These are phyloP conservation scores for Vicia villosa DNA, from an alignment of 306 rosid species.

Conservation along the genomic window DNA sequence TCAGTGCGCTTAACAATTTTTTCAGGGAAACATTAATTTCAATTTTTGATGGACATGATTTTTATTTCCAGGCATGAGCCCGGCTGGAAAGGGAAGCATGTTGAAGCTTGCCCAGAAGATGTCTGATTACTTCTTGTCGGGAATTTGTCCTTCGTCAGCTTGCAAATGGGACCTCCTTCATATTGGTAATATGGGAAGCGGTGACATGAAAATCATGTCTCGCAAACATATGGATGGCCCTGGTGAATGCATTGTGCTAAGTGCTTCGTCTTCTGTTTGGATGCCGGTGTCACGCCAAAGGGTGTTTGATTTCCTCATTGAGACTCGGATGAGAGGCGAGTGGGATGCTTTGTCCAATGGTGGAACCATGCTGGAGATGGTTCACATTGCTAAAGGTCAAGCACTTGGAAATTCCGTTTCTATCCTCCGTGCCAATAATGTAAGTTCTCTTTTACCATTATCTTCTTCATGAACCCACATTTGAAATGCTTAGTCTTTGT, in stretches of 20 bases:
- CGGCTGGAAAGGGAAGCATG: constrained; percentile 55
- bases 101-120: constrained; percentile 74
- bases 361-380: constrained; percentile 61
- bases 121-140: constrained; percentile 70
- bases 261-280: constrained; percentile 87
- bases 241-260: constrained; percentile 67
- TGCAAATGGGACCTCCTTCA: constrained; percentile 63
- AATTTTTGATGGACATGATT: constrained; percentile 31
- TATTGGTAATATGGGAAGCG: constrained; percentile 42
- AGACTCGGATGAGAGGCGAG: constrained; percentile 53
- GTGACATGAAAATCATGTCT: constrained; percentile 65
- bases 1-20: neutral
- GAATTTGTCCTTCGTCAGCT: constrained; percentile 59
- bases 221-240: constrained; percentile 54
- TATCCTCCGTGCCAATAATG: constrained; percentile 55
- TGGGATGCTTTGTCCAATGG: constrained; percentile 72
- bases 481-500: neutral
- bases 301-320: constrained; percentile 65
- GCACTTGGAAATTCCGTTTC: constrained; percentile 65
- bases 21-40: constrained; percentile 15
- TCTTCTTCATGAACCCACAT: neutral
- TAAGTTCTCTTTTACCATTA: constrained; percentile 37
- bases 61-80: constrained; percentile 46
- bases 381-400: constrained; percentile 61
- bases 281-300: constrained; percentile 58